Percentiles rank a stretch among this genome's conserved stretches.
Conservation (phyloP, 2,329 filamentous ascomycete species). For the Claviceps africana region DNA sequence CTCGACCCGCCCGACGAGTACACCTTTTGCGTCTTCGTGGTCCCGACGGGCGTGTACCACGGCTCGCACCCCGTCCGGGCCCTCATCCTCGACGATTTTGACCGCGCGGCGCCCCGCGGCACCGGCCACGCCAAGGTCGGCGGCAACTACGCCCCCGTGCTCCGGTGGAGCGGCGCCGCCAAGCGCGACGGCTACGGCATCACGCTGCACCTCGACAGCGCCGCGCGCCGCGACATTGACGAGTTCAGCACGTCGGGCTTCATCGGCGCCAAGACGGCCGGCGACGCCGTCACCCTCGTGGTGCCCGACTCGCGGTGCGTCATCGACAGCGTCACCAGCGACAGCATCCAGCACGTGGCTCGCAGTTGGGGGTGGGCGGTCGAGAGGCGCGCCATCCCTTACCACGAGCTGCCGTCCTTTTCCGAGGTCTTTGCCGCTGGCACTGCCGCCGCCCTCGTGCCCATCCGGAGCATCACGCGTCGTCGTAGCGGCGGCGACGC, state of each 20-base stretch:
- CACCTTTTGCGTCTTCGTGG: conserved; percentile 76
- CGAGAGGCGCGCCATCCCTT: conserved; percentile 59
- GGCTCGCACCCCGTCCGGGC: conserved; percentile 77
- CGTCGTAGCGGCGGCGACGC: conserved; percentile 16
- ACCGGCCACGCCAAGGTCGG: conserved; percentile 88
- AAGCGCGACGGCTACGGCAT: conserved; percentile 74
- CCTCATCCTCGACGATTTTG: conserved; percentile 82
- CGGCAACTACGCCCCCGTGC: conserved; percentile 88
- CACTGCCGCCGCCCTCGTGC: conserved; percentile 81
- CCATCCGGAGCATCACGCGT: conserved; percentile 80
- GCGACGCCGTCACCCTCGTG: conserved; percentile 53
- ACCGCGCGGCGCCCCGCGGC: conserved; percentile 81
- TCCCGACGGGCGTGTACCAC: conserved; percentile 90
- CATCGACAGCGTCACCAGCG: conserved; percentile 74
- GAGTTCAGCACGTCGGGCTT: conserved; percentile 95
- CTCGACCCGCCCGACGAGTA: conserved; percentile 83
- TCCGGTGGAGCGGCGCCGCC: conserved; percentile 76
- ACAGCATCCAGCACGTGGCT: conserved; percentile 64
- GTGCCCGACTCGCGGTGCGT: conserved; percentile 81
- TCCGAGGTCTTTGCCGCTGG: conserved; percentile 79
- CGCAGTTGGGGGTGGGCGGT: conserved; percentile 71
- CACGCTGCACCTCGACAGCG: conserved; percentile 82
- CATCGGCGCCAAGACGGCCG: conserved; percentile 54
- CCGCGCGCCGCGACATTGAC: conserved; percentile 71
- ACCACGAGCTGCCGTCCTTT: conserved; percentile 39